These are phyloP conservation scores for Rhododendron mucronatum DNA, from an alignment of 148 eudicot species.

Conservation along the genomic window DNA sequence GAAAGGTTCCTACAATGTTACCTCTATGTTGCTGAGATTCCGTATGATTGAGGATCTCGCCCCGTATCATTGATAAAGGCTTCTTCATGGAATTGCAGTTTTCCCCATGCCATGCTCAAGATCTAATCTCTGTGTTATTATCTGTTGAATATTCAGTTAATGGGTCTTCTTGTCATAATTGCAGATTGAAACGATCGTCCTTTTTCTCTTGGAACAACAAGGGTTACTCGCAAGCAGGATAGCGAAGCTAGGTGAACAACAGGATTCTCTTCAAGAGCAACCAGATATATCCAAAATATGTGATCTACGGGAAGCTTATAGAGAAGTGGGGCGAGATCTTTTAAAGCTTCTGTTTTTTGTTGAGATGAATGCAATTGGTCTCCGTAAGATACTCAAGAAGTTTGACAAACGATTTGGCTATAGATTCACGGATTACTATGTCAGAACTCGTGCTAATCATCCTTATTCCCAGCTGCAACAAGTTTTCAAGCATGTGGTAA, in stretches of 20 bases:
- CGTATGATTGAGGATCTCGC: background rate
- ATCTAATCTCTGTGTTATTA: background rate
- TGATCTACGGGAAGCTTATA: slow-evolving; percentile 67
- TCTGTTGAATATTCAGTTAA: background rate
- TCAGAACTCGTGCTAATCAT: slow-evolving; percentile 89
- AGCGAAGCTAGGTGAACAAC: slow-evolving; percentile 56
- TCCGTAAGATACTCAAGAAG: slow-evolving; percentile 88
- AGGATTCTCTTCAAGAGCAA: slow-evolving; percentile 44
- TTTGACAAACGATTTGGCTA: slow-evolving; percentile 85
- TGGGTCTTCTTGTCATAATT: background rate
- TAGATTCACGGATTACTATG: slow-evolving; percentile 79
- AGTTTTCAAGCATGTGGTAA: slow-evolving; percentile 96
- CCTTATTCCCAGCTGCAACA: slow-evolving; percentile 95
- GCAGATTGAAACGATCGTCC: slow-evolving; percentile 85
- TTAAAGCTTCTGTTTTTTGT: slow-evolving; percentile 70
- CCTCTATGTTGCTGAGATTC: background rate
- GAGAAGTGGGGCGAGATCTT: slow-evolving; percentile 72
- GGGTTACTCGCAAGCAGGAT: slow-evolving; percentile 73
- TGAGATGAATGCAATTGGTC: slow-evolving; percentile 84
- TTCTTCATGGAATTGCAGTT: background rate
- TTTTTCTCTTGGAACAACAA: slow-evolving; percentile 86
- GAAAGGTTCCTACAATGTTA: background rate
- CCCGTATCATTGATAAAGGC: background rate
- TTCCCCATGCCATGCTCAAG: background rate
- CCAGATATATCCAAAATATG: slow-evolving; percentile 56